Percentiles rank a stretch among this genome's conserved stretches.
Conservation (phyloP, 371 early-diverging fungal genomes). For the Gilbertella persicaria region DNA sequence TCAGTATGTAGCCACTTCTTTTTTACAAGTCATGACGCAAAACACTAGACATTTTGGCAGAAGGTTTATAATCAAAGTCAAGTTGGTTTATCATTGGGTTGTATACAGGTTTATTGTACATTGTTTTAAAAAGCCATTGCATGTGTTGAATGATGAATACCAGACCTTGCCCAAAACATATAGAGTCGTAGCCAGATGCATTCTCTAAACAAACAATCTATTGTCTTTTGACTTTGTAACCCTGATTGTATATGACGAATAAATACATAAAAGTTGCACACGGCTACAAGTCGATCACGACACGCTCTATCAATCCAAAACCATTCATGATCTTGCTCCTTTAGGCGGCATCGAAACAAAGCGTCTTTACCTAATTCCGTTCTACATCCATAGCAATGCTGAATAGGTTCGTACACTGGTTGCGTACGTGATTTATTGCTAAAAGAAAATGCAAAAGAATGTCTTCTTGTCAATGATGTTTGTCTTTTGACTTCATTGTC, state of each 20-base stretch:
- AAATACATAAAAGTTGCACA: slow-evolving; percentile 89
- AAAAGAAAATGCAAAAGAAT: not conserved
- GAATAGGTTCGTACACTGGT: not conserved
- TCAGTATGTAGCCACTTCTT: too few species aligned
- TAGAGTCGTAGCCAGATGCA: slow-evolving; percentile 19
- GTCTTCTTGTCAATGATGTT: not conserved
- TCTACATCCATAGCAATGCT: slow-evolving; percentile 20
- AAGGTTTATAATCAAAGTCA: too few species aligned
- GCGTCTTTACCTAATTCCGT: not conserved
- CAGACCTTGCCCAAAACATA: slow-evolving; percentile 32
- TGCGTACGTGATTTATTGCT: not conserved
- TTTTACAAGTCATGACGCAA: too few species aligned
- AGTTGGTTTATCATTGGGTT: too few species aligned
- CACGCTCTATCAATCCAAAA: slow-evolving; percentile 20
- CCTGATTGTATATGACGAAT: slow-evolving; percentile 82
- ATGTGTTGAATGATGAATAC: slow-evolving; percentile 19
- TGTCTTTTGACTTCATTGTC: not conserved
- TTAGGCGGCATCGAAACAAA: slow-evolving; percentile 16
- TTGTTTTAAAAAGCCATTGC: too few species aligned
- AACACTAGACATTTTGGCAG: too few species aligned
- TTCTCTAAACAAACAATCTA: slow-evolving; percentile 20
- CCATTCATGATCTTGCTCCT: slow-evolving; percentile 20
- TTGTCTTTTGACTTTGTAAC: slow-evolving; percentile 1
- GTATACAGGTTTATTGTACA: too few species aligned
- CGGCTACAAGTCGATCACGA: slow-evolving; percentile 82